Evolutionary conservation across 352 stramenopile genomes (phyloP), one percentile per base, ranked within the genome.

Genomic region (Phytopythium helicoides): DNA sequence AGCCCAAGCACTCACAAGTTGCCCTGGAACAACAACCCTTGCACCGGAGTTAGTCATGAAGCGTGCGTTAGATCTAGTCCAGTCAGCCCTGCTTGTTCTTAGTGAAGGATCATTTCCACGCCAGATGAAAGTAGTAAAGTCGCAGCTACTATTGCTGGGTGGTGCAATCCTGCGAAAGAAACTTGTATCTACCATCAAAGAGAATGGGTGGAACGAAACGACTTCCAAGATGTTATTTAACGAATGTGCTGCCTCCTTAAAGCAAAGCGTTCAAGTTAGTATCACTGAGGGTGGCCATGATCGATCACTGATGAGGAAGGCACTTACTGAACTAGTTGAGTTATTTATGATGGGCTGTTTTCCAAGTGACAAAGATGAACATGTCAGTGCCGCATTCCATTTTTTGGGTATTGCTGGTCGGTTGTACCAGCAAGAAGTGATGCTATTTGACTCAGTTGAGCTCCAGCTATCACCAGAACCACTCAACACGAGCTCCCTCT

Each of bases 311-410:
- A 59, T 87, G 15, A 64, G 74, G 0, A 50, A 64, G 9, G 76
- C 78, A 15, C 44, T 90, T 15, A 60, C 86, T 23, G 72, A 91
- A 47, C 56, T 93, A n/a, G 73, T 89, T 21, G 66, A 86, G 60
- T 46, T 90, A 2, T 89, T 76, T 39, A 60, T 6, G 58, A 62
- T 41, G 79, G 88, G 39, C 12, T 82, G 1, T 10, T 88, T 16
- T 53, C 41, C 9, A 57, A 39, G 6, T 59, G 68, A 23, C 71
- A 88, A 44, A 57, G 61, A 85, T 12, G 56, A 72, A 15, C 78
- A 90, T 38, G 58, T 87, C 18, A 78, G 89, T 60, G 79, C 74
- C 18, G 80, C 77, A 26, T 88, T 87, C 40, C 80, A 91, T 56
- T 91, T 85, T 56, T 54, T 93, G 25, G 72, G 64, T 34, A 48